Base-by-base conservation (phyloP, 2,329 filamentous ascomycete species). In the Verticillium isaacii region DNA sequence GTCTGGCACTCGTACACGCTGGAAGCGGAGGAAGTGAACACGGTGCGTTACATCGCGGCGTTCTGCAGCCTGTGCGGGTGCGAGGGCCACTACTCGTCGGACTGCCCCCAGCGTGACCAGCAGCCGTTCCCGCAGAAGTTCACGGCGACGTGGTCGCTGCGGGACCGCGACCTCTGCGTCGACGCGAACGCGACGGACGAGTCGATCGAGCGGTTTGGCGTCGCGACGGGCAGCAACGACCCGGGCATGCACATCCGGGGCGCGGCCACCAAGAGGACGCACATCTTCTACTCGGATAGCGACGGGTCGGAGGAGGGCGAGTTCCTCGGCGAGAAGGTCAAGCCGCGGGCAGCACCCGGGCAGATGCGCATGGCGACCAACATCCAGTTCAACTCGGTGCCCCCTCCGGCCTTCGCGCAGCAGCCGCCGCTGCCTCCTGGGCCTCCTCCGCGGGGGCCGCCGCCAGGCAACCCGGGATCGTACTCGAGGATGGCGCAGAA, bases 1-100 rank as follows among this genome's bases (percentile, higher is more conserved):
- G 74, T 88, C 29, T 91, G 87, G 87, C 78, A 82, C 62, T 85
- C 80, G 19, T 88, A 82, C 69, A 71, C 74, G 14, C 78, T 77
- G 2, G 71, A 74, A 15, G 67, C 73, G 11, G 69, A 73, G 17
- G 72, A 72, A 15, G 73, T 79, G 57, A 77, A 75, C 62, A 85
- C 78, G 63, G 84, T 88, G 45, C 74, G 73, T 57, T 71, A 72
- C 34, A 77, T 89, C 23, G 77, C 78, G 0, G 73, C 78, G 1
- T 82, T 78, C 60, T 89, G 87, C 72, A 85, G 85, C 62, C 71
- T 70, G 39, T 89, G 87, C 67, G 86, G 85, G 32, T 71, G 70
- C 15, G 68, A 74, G 32, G 78, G 78, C 7, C 87, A 89, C 70
- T 88, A 81, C 68, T 82, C 83, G 1, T 76, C 80, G 14, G 85